phyloP scores from a whole-genome alignment of 805 yeast genomes.

The Isabelozyma heimii region DNA sequence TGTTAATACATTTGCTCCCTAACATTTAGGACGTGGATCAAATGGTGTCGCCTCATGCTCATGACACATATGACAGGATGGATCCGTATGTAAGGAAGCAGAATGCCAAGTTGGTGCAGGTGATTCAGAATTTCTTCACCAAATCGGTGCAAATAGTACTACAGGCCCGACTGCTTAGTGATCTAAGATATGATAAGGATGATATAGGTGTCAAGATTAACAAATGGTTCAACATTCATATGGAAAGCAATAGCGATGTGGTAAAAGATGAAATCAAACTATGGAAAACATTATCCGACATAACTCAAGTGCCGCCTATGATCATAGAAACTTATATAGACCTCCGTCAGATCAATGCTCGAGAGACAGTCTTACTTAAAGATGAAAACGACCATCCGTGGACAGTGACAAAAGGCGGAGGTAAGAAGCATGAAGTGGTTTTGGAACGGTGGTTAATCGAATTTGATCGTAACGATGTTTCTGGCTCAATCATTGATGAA shows the following conservation, averaged over 20 bases:
- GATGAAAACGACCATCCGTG: slow-evolving; percentile 55
- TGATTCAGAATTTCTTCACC: slow-evolving; percentile 60
- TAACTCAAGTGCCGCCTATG: slow-evolving; percentile 65
- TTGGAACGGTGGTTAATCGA: slow-evolving; percentile 92
- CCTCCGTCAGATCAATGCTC: slow-evolving; percentile 51
- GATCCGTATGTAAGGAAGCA: slow-evolving; percentile 22
- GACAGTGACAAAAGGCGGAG: slow-evolving; percentile 55
- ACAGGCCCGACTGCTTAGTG: slow-evolving; percentile 39
- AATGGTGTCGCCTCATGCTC: neutral
- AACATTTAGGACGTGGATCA: neutral
- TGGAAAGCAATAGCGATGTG: slow-evolving; percentile 29
- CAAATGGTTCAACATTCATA: slow-evolving; percentile 64
- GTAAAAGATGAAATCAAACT: slow-evolving; percentile 55
- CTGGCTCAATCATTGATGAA: slow-evolving; percentile 43
- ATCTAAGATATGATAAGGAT: slow-evolving; percentile 12
- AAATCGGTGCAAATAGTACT: slow-evolving; percentile 59
- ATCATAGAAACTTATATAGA: slow-evolving; percentile 83
- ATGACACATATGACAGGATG: neutral
- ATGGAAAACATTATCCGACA: slow-evolving; percentile 54
- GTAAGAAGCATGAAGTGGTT: slow-evolving; percentile 78
- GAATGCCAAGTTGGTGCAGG: slow-evolving; percentile 38
- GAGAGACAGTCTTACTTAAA: slow-evolving; percentile 56
- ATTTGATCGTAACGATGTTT: slow-evolving; percentile 52
- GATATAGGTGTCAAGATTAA: slow-evolving; percentile 34
- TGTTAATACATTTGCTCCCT: neutral